Evolutionary conservation across 306 rosid genomes (phyloP).

Genomic region (Gastrolobium villosum): DNA sequence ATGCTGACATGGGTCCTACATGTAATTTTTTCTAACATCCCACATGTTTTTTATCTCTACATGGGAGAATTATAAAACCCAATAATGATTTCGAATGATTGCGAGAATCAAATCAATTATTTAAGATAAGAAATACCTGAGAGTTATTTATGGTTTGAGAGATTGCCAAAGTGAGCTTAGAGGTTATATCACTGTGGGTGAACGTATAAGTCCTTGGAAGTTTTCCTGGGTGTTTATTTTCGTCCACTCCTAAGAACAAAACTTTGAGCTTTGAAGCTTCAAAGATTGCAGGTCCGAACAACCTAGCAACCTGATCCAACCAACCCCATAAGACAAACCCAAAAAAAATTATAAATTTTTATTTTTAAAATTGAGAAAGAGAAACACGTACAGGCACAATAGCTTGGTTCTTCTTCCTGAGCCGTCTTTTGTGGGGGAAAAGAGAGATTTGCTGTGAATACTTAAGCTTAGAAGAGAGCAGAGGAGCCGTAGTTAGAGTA

Average conservation of each 20-base stretch:
- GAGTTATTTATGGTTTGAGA: conserved; percentile 86
- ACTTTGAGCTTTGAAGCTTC: conserved; percentile 95
- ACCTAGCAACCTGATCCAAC: conserved; percentile 76
- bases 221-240: conserved; percentile 88
- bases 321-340: conserved; percentile 34
- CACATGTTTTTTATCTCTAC: too few species aligned
- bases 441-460: conserved; percentile 49
- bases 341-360: neutral
- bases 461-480: conserved; percentile 62
- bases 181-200: conserved; percentile 88
- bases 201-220: conserved; percentile 88
- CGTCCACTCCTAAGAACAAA: conserved; percentile 81
- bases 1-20: too few species aligned
- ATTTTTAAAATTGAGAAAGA: neutral
- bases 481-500: conserved; percentile 61
- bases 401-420: conserved; percentile 62
- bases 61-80: too few species aligned
- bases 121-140: conserved; percentile 68
- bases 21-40: too few species aligned
- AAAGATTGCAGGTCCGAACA: conserved; percentile 93
- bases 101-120: neutral
- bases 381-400: conserved; percentile 63
- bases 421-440: conserved; percentile 45
- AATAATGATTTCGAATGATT: neutral
- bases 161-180: conserved; percentile 88